Evolutionary conservation across 2,329 filamentous ascomycete genomes (phyloP), one percentile per base, ranked within the genome.

Genomic region (Pseudomassariella vexata): DNA sequence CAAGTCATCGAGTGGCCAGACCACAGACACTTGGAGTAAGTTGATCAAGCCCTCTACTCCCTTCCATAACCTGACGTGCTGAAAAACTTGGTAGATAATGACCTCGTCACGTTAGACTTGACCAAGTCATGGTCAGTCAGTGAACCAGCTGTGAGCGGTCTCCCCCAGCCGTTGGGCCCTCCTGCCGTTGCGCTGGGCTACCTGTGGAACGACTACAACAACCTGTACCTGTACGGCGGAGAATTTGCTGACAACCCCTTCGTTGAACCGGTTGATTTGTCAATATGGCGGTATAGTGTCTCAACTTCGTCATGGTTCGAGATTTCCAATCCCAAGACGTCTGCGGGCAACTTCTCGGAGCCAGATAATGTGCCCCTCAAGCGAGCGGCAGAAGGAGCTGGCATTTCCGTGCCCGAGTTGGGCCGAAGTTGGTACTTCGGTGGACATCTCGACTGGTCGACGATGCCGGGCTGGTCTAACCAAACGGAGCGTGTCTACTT

Each of bases 351-450:
- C 25, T 73, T 75, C 45, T 78, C 82, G 0, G 73, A 75, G 15
- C 59, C 59, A 0, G 71, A 63, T 8, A 67, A 68, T 14, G 57
- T 69, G 14, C 57, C 70, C 1, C 68, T 89, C 3, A 78, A 87
- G 49, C 66, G 83, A 27, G 71, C 82, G 3, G 82, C 82, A 2
- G 84, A 89, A 52, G 84, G 84, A 6, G 81, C 84, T 9, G 82
- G 82, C 1, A 57, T 85, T 10, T 82, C 76, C 18, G 76, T 88
- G 1, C 75, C 81, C 1, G 74, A 79, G 33, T 59, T 87, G 1
- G 82, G 82, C 0, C 59, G 81, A 28, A 85, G 80, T 19, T 89
- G 78, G 66, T 89, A 86, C 53, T 89, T 89, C 56, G 84, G 82
- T 17, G 84, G 84, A 0, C 84, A 88, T 54, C 60, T 85, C 5